These are phyloP conservation scores for Mrakia blollopis DNA, from an alignment of 768 basidiomycete genomes.

Conservation along the genomic window DNA sequence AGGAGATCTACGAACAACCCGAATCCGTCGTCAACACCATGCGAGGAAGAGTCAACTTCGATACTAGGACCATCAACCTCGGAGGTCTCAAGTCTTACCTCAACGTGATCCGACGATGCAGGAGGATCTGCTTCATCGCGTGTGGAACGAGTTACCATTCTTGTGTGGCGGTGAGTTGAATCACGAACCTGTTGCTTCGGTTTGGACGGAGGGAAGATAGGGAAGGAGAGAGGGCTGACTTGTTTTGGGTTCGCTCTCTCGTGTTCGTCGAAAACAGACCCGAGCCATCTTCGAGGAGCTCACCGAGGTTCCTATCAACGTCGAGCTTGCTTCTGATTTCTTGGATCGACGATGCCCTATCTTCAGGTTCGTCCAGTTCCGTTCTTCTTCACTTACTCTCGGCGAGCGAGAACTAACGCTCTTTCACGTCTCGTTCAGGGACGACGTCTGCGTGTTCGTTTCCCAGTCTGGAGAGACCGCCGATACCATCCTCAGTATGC, in stretches of 20 bases:
- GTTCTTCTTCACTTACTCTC: background rate
- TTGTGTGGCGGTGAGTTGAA: constrained; percentile 60
- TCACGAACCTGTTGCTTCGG: background rate
- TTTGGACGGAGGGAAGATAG: background rate
- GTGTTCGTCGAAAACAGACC: constrained; percentile 53
- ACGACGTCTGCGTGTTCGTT: constrained; percentile 93
- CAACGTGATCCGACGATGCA: constrained; percentile 87
- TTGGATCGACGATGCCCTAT: constrained; percentile 98
- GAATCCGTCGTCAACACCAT: constrained; percentile 99
- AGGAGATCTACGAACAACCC: constrained; percentile 97
- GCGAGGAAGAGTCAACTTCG: constrained; percentile 99
- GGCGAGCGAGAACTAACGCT: background rate
- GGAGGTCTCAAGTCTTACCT: constrained; percentile 94
- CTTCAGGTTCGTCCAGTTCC: constrained; percentile 56
- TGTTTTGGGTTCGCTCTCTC: background rate
- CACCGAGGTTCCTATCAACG: constrained; percentile 95
- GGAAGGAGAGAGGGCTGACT: background rate
- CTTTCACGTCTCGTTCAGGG: constrained; percentile 41
- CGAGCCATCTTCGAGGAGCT: constrained; percentile 98
- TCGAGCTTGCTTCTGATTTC: constrained; percentile 97
- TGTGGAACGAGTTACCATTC: constrained; percentile 99
- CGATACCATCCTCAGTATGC: constrained; percentile 90
- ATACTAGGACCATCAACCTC: constrained; percentile 80
- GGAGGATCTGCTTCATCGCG: constrained; percentile 94
- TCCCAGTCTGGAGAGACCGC: constrained; percentile 99